Evolutionary conservation across 139 green algal species (phyloP).

Genomic region (Yamagishiella unicocca): DNA sequence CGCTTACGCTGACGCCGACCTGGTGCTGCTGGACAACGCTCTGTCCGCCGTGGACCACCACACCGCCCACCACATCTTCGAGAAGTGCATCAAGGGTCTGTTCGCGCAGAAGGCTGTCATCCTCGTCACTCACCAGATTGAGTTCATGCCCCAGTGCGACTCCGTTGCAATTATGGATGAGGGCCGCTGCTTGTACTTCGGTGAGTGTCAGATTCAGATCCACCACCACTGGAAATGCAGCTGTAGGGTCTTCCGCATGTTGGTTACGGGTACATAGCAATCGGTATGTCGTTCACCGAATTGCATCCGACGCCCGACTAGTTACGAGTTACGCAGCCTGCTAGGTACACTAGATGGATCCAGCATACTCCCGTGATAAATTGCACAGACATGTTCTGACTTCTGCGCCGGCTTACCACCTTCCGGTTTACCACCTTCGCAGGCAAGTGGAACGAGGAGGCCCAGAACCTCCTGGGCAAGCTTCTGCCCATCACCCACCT

Average conservation of each 20-base stretch:
- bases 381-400: no score
- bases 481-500: conserved; percentile 67
- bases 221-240: no score
- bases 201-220: no score
- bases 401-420: no score
- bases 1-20: conserved; percentile 64
- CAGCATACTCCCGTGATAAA: no score
- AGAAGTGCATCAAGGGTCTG: conserved; percentile 57
- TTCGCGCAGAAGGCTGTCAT: conserved; percentile 55
- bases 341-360: no score
- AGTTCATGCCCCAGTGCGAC: conserved; percentile 70
- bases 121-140: conserved; percentile 69
- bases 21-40: conserved; percentile 71
- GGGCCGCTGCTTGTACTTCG: conserved; percentile 70
- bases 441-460: conserved; percentile 61
- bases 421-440: no score
- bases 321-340: no score
- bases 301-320: no score
- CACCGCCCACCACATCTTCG: conserved; percentile 70
- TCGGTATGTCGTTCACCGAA: no score
- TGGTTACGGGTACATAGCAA: no score
- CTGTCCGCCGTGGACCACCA: conserved; percentile 72
- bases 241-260: no score
- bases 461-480: conserved; percentile 60
- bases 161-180: conserved; percentile 71